Conservation (phyloP, 108 stramenopile species). For the Skeletonema menzelii region DNA sequence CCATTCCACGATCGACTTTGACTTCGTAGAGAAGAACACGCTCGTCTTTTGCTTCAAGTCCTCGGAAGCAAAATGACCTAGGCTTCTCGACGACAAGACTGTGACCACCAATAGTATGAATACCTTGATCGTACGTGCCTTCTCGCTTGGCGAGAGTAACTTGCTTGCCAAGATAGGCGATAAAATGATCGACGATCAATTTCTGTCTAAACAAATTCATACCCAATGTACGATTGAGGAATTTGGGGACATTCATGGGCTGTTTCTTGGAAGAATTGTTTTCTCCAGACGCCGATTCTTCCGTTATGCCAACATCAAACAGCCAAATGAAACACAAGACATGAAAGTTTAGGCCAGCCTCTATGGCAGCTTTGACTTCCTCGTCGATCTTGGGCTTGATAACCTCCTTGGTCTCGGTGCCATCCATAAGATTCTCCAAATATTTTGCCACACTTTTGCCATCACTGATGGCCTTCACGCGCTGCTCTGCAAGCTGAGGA, state of each 20-base stretch:
- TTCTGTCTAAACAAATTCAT: slow-evolving; percentile 34
- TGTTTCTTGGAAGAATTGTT: neutral
- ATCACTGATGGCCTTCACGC: slow-evolving; percentile 30
- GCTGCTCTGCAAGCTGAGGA: slow-evolving; percentile 14
- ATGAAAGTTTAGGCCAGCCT: slow-evolving; percentile 40
- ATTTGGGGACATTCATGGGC: slow-evolving; percentile 22
- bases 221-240: slow-evolving; percentile 43
- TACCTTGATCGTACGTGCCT: slow-evolving; percentile 37
- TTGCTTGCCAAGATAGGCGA: slow-evolving; percentile 27
- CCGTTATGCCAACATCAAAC: slow-evolving; percentile 37
- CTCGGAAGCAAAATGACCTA: slow-evolving; percentile 35
- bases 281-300: neutral
- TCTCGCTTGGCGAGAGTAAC: slow-evolving; percentile 23
- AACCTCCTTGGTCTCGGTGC: slow-evolving; percentile 17
- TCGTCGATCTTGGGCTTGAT: slow-evolving; percentile 40
- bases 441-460: slow-evolving; percentile 26
- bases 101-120: slow-evolving; percentile 29
- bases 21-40: slow-evolving; percentile 37
- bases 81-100: slow-evolving; percentile 10
- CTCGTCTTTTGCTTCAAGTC: slow-evolving; percentile 35
- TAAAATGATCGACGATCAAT: slow-evolving; percentile 33
- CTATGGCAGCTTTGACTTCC: slow-evolving; percentile 33
- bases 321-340: slow-evolving; percentile 21
- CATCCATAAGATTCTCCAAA: slow-evolving; percentile 20
- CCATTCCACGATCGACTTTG: slow-evolving; percentile 18